These are phyloP conservation scores for Phyllosticta citriasiana DNA, from an alignment of 2,329 filamentous ascomycete genomes.

Conservation along the genomic window DNA sequence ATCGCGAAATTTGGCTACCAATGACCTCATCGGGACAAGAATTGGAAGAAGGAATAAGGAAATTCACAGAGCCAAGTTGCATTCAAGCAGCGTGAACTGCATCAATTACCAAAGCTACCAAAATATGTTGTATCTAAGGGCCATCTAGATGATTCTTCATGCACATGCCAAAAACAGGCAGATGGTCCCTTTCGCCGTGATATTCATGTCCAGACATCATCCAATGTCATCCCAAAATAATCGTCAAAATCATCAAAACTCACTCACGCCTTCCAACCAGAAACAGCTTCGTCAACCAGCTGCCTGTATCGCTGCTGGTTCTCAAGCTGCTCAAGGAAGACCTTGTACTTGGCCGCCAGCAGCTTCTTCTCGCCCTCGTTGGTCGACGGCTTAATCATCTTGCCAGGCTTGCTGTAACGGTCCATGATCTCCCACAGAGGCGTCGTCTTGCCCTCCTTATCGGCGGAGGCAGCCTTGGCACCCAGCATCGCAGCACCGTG, in stretches of 20 bases:
- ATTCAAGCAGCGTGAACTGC: not conserved
- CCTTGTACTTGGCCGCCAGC: slow-evolving; percentile 79
- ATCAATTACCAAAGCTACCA: not conserved
- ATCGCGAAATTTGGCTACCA: not conserved
- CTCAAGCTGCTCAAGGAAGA: slow-evolving; percentile 89
- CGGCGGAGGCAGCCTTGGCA: slow-evolving; percentile 86
- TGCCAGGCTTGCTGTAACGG: slow-evolving; percentile 88
- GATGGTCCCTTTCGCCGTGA: not conserved
- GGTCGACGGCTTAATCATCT: slow-evolving; percentile 64
- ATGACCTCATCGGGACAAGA: not conserved
- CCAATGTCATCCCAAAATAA: not conserved
- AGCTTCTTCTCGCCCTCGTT: slow-evolving; percentile 67
- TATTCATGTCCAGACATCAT: not conserved
- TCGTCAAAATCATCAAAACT: not conserved
- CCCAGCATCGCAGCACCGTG: slow-evolving; percentile 98
- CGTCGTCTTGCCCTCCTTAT: slow-evolving; percentile 68
- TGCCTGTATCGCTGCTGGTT: slow-evolving; percentile 75
- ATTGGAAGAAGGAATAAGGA: not conserved
- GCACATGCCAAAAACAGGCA: not conserved
- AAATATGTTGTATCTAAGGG: not conserved
- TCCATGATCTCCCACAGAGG: slow-evolving; percentile 96
- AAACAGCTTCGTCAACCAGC: slow-evolving; percentile 55
- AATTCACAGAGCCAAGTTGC: not conserved
- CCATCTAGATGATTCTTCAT: not conserved
- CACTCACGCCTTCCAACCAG: slow-evolving; percentile 19